These are phyloP conservation scores for Carex sylvatica DNA, from an alignment of 202 grass and related monocot species.

Conservation along the genomic window DNA sequence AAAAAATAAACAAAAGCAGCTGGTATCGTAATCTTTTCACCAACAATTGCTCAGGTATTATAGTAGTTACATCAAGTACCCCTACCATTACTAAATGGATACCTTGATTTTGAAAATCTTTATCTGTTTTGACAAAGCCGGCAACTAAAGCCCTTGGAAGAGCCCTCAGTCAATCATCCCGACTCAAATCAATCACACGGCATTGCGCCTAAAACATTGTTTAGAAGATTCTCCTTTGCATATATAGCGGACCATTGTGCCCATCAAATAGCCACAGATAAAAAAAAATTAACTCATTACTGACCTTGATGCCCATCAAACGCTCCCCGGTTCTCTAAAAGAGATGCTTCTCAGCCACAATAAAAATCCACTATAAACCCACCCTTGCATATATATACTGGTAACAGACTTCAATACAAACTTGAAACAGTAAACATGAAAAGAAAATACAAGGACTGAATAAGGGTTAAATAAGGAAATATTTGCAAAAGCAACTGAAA, in stretches of 20 bases:
- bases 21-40: not conserved
- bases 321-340: no score
- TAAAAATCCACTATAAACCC: no score
- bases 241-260: slow-evolving; percentile 90
- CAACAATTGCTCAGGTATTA: not conserved
- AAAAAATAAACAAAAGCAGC: not conserved
- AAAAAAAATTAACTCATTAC: not conserved
- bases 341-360: no score
- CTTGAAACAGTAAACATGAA: no score
- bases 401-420: no score
- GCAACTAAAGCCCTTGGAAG: slow-evolving; percentile 81
- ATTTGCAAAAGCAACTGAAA: not conserved
- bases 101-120: slow-evolving; percentile 81
- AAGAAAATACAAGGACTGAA: not conserved
- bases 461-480: not conserved
- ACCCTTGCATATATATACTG: no score
- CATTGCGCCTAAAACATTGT: slow-evolving; percentile 75
- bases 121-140: slow-evolving; percentile 93
- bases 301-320: no score
- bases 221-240: slow-evolving; percentile 69
- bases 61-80: not conserved
- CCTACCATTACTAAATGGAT: not conserved
- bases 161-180: slow-evolving; percentile 87
- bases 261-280: slow-evolving; percentile 88
- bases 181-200: slow-evolving; percentile 59